Evolutionary conservation across 83 land plant genomes (phyloP), one percentile per base, ranked within the genome.

Genomic region (Diphasiastrum complanatum): DNA sequence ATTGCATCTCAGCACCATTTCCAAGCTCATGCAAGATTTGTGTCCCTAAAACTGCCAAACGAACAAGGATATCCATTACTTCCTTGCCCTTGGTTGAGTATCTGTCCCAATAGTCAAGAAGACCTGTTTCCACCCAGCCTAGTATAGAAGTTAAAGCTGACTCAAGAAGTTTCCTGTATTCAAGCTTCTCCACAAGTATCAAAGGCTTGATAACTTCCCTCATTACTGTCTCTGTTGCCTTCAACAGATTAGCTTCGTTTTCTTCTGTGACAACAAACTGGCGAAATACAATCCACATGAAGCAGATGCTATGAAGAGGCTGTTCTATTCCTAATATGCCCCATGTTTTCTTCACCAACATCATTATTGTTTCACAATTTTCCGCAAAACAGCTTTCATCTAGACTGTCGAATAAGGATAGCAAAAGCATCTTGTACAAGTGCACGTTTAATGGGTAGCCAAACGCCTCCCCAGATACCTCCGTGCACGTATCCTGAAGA

Each of bases 401-500:
- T n/a, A 54, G 29, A n/a, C 58, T 54, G 33, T 54, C 58, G n/a
- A 54, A 54, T 25, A 54, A 25, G 33, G 58, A 54, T n/a, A 28
- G 24, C 33, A 54, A 33, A 11, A 54, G 58, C 34, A 25, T 26
- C 14, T 26, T 33, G 33, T 54, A 54, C 16, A 54, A 6, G 33
- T 54, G 58, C n/a, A 54, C 58, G n/a, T 54, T 54, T 14, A 54
- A 25, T 54, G 58, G 58, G 29, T 25, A 54, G 5, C 58, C 58
- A 54, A 5, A 12, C 58, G 58, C 58, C 11, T 25, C 58, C 19
- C 52, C 52, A 18, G 58, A 28, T 28, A 54, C 11, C 5, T n/a
- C 58, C 6, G n/a, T 4, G n/a, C 33, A 25, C 6, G 58, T 33
- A 4, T 6, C 33, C 6, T 33, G 58, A 6, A 54, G 25, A 30